These are phyloP conservation scores for Chaetomium cochliodes DNA, from an alignment of 495 filamentous ascomycete genomes.

Conservation along the genomic window DNA sequence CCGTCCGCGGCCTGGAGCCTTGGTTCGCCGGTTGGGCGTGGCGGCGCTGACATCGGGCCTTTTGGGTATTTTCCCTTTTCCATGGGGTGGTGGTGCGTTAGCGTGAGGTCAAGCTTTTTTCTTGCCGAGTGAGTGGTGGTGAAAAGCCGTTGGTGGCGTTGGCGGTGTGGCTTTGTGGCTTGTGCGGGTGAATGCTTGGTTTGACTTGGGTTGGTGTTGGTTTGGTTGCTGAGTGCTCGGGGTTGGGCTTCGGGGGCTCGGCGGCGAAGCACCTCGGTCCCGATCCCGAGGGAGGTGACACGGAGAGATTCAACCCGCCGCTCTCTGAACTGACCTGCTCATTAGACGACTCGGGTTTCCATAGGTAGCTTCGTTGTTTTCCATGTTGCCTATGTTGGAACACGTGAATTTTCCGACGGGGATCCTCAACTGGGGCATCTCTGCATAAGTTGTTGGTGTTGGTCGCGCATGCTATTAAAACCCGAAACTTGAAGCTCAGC, in stretches of 20 bases:
- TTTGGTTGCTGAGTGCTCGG: background rate
- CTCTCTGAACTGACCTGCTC: background rate
- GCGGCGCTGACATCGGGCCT: conserved; percentile 8
- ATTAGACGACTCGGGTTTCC: background rate
- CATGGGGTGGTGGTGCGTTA: background rate
- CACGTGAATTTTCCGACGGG: no score
- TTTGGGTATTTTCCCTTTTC: background rate
- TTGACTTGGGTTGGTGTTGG: background rate
- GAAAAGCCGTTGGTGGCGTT: conserved; percentile 9
- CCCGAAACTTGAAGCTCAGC: background rate
- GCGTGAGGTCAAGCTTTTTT: conserved; percentile 9
- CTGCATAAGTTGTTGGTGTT: background rate
- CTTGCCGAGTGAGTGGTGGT: background rate
- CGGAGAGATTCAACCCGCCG: background rate
- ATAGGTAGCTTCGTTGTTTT: background rate
- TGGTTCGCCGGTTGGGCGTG: background rate
- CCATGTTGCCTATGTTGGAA: background rate
- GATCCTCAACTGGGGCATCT: background rate
- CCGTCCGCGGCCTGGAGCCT: background rate
- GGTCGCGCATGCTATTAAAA: conserved; percentile 11
- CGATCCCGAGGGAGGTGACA: background rate
- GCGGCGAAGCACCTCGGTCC: background rate
- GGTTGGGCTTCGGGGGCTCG: background rate
- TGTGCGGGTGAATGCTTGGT: background rate
- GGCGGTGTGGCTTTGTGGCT: background rate